A percentile compares a stretch with the other conserved stretches of the same genome.
phyloP scores from a whole-genome alignment of 257 asterid genomes.

The Petunia secreta region DNA sequence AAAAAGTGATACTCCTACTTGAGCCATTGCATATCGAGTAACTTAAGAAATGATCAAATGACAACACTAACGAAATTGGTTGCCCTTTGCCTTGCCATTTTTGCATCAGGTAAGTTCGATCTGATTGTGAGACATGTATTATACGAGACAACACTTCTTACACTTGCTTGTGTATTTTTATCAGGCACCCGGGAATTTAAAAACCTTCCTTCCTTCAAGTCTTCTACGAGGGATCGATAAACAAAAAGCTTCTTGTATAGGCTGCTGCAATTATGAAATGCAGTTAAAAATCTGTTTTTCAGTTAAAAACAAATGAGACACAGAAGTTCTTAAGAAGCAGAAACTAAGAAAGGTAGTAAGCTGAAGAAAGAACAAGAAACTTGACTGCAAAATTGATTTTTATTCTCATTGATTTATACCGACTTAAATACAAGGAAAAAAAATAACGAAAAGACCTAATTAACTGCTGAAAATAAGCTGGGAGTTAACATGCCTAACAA shows the following conservation, averaged over 20 bases:
- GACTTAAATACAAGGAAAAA: too few relatives aligned
- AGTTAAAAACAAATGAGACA: too few relatives aligned
- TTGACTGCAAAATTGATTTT: too few relatives aligned
- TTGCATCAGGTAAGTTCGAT: constrained; percentile 71
- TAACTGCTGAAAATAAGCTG: too few relatives aligned
- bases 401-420: too few relatives aligned
- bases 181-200: constrained; percentile 53
- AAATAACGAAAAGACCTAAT: too few relatives aligned
- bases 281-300: constrained; percentile 80
- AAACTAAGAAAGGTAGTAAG: too few relatives aligned
- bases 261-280: constrained; percentile 84
- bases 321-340: too few relatives aligned
- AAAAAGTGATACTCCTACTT: constrained; percentile 39
- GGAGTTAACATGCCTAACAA: too few relatives aligned
- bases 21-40: constrained; percentile 87
- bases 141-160: constrained; percentile 16
- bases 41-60: constrained; percentile 85
- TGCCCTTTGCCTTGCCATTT: constrained; percentile 83
- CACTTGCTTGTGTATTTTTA: constrained; percentile 26
- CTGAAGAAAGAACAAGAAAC: too few relatives aligned
- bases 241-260: constrained; percentile 79
- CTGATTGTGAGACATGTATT: constrained; percentile 4
- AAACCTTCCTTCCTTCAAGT: too few relatives aligned
- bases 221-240: constrained; percentile 21
- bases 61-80: constrained; percentile 76